A percentile compares a stretch with the other conserved stretches of the same genome.
Conservation (phyloP, 75 land plant genomes). For the Cupressus sempervirens region DNA sequence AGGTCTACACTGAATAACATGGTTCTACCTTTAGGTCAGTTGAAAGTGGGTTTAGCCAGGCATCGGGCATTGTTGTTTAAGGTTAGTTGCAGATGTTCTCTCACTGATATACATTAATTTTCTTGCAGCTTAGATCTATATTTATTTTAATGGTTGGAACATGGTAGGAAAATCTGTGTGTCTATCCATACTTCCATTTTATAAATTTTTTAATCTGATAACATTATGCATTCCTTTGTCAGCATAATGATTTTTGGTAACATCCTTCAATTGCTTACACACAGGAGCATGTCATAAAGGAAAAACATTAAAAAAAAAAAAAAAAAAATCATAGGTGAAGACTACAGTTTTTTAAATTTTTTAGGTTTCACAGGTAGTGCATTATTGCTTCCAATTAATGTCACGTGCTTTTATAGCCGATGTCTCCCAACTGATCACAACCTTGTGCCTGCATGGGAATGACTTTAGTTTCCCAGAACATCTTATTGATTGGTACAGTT, state of each 20-base stretch:
- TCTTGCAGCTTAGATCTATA: neutral
- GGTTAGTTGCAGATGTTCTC: slow-evolving; percentile 34
- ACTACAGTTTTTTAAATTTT: neutral
- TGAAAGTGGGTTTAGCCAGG: slow-evolving; percentile 80
- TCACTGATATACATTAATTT: neutral
- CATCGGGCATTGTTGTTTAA: slow-evolving; percentile 94
- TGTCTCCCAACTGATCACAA: neutral
- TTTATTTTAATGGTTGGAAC: neutral
- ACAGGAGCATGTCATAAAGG: neutral
- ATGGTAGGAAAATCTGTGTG: slow-evolving; percentile 7
- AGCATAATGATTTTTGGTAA: neutral
- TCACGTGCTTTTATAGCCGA: neutral
- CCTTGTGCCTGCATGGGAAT: neutral
- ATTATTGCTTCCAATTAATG: neutral
- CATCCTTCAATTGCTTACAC: neutral
- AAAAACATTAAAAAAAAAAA: neutral
- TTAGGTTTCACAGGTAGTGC: neutral
- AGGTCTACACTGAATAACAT: slow-evolving; percentile 54
- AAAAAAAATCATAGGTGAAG: neutral
- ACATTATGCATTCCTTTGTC: neutral
- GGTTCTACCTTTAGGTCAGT: slow-evolving; percentile 84
- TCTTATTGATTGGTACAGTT: neutral
- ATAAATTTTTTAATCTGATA: neutral
- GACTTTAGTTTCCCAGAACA: neutral
- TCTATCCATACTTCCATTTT: neutral